Base-by-base conservation (phyloP, 441 rosid genomes). In the Pelargonium citronellum region DNA sequence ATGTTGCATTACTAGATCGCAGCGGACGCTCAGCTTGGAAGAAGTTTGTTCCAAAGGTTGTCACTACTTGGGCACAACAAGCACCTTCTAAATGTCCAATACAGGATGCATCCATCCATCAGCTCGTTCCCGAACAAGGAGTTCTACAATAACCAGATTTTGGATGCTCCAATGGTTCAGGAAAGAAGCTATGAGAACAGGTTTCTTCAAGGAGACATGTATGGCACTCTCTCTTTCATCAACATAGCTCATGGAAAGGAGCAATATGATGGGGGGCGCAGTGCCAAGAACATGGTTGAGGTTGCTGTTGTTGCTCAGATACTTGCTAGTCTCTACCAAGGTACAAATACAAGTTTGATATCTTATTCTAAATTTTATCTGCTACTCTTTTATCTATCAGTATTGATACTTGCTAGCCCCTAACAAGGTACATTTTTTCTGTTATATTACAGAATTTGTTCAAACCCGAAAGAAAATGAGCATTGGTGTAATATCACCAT, bases 401-500 rank as follows among this genome's bases (percentile, higher is more conserved):
- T 12, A 6, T 16, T 16, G 51, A 46, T 67, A 16, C 55, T 67
- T 13, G 16, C 39, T 13, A 63, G 15, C 22, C 39, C 22, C 16
- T 63, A 7, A 1, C 12, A 63, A 63, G 66, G 66, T 27, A 19
- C 39, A 34, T 16, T 17, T 55, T 69, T 58, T 1, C 11, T 6
- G 10, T 58, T 37, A 4, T 60, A 30, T 4, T 67, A 9, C 34
- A 51, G 72, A 84, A 84, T 64, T 12, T 81, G 74, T 71, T 47
- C 41, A 46, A 12, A 51, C 44, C 37, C 65, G 49, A 43, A 49
- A 77, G 69, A 67, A 69, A 15, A 46, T 77, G 8, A 79, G 79
- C 10, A 44, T 84, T 12, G 86, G 86, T 13, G 67, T 84, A 1
- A 70, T 82, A 39, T 79, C 88, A 1, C 82, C 84, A 0, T 82